Base-by-base conservation (phyloP, 1,284 basidiomycete genomes). In the Rhodotorula sp. region DNA sequence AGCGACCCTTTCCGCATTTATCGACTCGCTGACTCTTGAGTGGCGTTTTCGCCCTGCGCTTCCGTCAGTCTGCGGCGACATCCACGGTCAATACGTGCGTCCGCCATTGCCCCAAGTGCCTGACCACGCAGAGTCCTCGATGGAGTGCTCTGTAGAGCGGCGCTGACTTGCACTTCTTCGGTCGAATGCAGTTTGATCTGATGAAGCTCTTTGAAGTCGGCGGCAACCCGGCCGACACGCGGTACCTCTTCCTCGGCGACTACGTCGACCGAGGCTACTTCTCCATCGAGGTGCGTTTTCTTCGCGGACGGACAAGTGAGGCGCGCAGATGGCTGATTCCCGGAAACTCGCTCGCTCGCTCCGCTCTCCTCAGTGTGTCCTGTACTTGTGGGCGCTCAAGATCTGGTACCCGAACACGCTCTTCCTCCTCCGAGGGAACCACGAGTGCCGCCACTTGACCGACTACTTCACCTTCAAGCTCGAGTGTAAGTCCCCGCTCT, bases 141-240 rank as follows among this genome's bases (percentile, higher is more conserved):
- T 43, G 10, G 12, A 43, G 38, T 43, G 14, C 38, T 43, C 38
- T 1, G 38, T 10, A 38, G 38, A 38, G 10, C 38, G 38, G 38
- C 38, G 10, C 12, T 54, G 21, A n/a, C 23, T 26, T n/a, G 5
- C n/a, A 54, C n/a, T n/a, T 28, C 5, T n/a, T 54, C n/a, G n/a
- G n/a, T n/a, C n/a, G n/a, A n/a, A n/a, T n/a, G n/a, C n/a, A 93
- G 93, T 97, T 94, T 80, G 94, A 99, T 82, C 86, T 99, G 72
- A 95, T 99, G 90, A 98, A 98, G 82, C 85, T 98, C 58, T 95
- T 99, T 78, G 95, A 98, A 83, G 90, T 98, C 62, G 95, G 95
- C 56, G 95, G 95, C 16, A 89, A 89, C 78, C 86, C 93, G 34
- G 92, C 92, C 55, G 90, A 95, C 69, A 97, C 90, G 70, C 87